Conservation (phyloP, 2,329 filamentous ascomycete genomes). For the Aquanectria penicillioides region DNA sequence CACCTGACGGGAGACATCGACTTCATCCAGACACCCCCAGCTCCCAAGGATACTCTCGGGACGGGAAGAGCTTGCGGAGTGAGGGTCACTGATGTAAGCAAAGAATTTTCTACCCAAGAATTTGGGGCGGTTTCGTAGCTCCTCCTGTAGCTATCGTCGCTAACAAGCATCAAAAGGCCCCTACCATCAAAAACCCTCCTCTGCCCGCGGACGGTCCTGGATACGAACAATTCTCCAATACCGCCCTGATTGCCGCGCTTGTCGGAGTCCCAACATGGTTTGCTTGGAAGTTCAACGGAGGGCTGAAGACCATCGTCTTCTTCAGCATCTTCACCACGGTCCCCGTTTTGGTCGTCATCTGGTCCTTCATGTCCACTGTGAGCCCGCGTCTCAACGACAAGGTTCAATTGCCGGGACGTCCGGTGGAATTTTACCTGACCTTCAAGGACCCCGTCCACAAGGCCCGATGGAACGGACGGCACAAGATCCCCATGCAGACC, state of each 20-base stretch:
- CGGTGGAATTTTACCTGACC: slow-evolving; percentile 86
- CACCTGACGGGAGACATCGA: slow-evolving; percentile 35
- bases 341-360: slow-evolving; percentile 82
- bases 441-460: slow-evolving; percentile 70
- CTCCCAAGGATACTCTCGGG: slow-evolving; percentile 26
- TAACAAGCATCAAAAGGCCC: slow-evolving; percentile 67
- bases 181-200: slow-evolving; percentile 89
- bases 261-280: slow-evolving; percentile 78
- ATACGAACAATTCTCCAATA: slow-evolving; percentile 85
- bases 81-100: slow-evolving; percentile 29
- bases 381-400: slow-evolving; percentile 92
- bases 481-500: slow-evolving; percentile 85
- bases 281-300: slow-evolving; percentile 82
- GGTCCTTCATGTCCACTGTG: slow-evolving; percentile 79
- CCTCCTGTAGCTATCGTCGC: too few species aligned
- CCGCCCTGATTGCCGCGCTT: slow-evolving; percentile 74
- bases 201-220: slow-evolving; percentile 87
- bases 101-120: background rate
- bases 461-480: slow-evolving; percentile 75
- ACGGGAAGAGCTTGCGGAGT: slow-evolving; percentile 33
- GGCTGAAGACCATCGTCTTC: slow-evolving; percentile 87
- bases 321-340: slow-evolving; percentile 79
- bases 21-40: slow-evolving; percentile 34
- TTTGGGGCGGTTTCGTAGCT: background rate
- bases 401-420: slow-evolving; percentile 81